Evolutionary conservation across 2,329 filamentous ascomycete species (phyloP).

Genomic region (Thermomyces lanuginosus): DNA sequence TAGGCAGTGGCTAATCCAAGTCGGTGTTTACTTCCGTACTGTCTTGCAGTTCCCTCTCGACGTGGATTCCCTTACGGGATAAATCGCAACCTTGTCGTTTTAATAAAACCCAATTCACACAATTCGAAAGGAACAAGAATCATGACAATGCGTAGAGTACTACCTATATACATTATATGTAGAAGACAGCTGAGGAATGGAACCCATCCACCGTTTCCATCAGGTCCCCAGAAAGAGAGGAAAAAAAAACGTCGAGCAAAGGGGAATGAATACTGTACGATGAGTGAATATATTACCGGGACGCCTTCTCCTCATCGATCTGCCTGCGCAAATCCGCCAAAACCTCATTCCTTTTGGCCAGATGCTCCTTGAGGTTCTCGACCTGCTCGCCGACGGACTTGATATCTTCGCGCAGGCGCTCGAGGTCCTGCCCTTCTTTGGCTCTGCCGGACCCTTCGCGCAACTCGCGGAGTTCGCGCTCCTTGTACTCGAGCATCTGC

Average conservation of each 20-base stretch:
- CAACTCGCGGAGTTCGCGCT: slow-evolving; percentile 57
- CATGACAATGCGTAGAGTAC: no score
- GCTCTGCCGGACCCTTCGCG: slow-evolving; percentile 40
- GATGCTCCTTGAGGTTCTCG: slow-evolving; percentile 70
- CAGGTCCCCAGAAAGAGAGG: no score
- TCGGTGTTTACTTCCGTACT: no score
- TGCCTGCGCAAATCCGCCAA: slow-evolving; percentile 62
- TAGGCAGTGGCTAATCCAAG: no score
- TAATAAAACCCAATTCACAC: no score
- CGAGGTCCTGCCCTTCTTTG: slow-evolving; percentile 54
- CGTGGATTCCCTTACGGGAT: no score
- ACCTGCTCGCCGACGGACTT: slow-evolving; percentile 86
- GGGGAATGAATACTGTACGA: no score
- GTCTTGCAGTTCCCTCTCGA: no score
- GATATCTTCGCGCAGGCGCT: slow-evolving; percentile 70
- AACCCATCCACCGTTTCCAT: not conserved
- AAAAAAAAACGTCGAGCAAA: no score
- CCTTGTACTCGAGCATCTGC: slow-evolving; percentile 87
- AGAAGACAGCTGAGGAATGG: not conserved
- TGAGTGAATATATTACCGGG: slow-evolving; percentile 20
- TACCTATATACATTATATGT: no score
- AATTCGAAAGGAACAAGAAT: no score
- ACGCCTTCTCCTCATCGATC: slow-evolving; percentile 70
- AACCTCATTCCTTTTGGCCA: slow-evolving; percentile 57
- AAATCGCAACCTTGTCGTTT: no score